Evolutionary conservation across 768 basidiomycete species (phyloP).

Genomic region (Cystobasidium tubakii): DNA sequence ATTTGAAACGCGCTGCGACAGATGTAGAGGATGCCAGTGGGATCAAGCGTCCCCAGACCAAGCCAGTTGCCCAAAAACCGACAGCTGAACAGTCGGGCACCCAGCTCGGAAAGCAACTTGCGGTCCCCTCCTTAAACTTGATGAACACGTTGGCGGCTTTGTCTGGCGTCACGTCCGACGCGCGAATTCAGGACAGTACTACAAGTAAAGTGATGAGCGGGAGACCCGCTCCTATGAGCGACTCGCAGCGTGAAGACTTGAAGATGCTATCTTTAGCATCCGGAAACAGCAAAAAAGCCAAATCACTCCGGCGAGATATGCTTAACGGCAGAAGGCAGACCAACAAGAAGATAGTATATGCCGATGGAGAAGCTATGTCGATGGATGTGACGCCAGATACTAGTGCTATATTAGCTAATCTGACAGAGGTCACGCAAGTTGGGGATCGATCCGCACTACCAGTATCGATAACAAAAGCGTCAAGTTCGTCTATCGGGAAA

Average conservation of each 20-base stretch:
- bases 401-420: neutral
- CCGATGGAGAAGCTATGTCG: neutral
- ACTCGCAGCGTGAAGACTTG: neutral
- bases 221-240: neutral
- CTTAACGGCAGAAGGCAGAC: neutral
- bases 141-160: neutral
- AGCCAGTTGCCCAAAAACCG: no score
- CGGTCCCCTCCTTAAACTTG: no score
- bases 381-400: neutral
- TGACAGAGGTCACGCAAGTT: neutral
- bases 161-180: neutral
- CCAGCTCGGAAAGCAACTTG: no score
- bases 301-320: slow-evolving; percentile 8
- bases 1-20: neutral
- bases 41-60: neutral
- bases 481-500: neutral
- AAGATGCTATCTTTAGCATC: slow-evolving; percentile 3
- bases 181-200: neutral
- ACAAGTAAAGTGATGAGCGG: neutral
- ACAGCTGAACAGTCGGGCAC: no score
- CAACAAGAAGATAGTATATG: slow-evolving; percentile 5
- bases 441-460: neutral
- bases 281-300: slow-evolving; percentile 8
- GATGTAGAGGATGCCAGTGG: neutral
- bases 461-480: neutral